Evolutionary conservation across 768 basidiomycete genomes (phyloP), one percentile per base, ranked within the genome.

Genomic region (Rhodotorula babjevae): DNA sequence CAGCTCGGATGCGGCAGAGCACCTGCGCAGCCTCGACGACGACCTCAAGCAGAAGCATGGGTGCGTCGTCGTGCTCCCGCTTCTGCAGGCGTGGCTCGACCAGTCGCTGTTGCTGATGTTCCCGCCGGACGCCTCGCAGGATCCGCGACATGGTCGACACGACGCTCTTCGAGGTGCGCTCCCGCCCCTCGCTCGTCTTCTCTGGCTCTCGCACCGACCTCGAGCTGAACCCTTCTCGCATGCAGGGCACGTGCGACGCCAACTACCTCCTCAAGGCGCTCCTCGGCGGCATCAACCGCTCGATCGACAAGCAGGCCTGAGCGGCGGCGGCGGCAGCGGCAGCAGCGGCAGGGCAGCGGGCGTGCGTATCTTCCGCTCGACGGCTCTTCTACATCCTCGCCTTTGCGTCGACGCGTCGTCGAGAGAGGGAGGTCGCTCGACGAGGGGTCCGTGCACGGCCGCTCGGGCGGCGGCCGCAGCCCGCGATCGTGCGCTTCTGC

Each of bases 101-200:
- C n/a, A n/a, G n/a, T n/a, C n/a, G n/a, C n/a, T n/a, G n/a, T n/a
- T n/a, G 3, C 11, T 19, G 12, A 11, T 2, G 49, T 16, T 25
- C 23, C 18, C 52, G 31, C 19, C n/a, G 18, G 15, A 21, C 18
- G 25, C 53, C 18, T 7, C 36, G 57, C 31, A 63, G 67, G 7
- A 69, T 77, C 65, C 59, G 76, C 11, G 76, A 77, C 29, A 69
- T 75, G 42, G 70, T 72, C 36, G 76, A 77, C 61, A 77, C 76
- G 53, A 73, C 69, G 10, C 64, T 74, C 2, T 71, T 65, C 57
- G 60, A 76, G 55, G 50, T 52, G 50, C 27, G 27, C 14, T 5
- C 50, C 27, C 10, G 2, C 19, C 21, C 25, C 23, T 52, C 50
- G 0, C 50, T 25, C 50, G 9, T 52, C 50, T n/a, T n/a, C 27